Evolutionary conservation across 306 rosid species (phyloP).

Genomic region (Hippophae rhamnoides): DNA sequence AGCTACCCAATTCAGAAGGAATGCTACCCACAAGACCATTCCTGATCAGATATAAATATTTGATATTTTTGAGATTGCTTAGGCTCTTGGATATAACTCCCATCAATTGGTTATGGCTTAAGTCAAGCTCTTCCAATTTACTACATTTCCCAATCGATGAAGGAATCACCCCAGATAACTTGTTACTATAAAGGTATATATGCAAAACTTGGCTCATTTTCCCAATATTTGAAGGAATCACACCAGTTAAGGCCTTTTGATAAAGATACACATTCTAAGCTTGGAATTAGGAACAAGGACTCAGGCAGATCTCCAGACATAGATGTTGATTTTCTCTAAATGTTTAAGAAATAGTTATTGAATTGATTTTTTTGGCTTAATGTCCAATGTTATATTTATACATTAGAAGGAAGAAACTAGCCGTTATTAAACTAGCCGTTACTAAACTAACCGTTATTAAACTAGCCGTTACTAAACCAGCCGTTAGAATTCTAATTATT

Average conservation of each 20-base stretch:
- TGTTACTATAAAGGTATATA: slow-evolving; percentile 30
- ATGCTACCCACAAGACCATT: slow-evolving; percentile 53
- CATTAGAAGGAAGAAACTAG: no score
- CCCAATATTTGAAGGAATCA: slow-evolving; percentile 51
- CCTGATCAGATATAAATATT: slow-evolving; percentile 10
- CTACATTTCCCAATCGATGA: slow-evolving; percentile 56
- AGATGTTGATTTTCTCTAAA: no score
- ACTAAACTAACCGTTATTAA: no score
- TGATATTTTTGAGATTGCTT: slow-evolving; percentile 35
- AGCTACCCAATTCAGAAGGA: slow-evolving; percentile 36
- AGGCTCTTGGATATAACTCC: slow-evolving; percentile 51
- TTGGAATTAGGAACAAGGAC: slow-evolving; percentile 35
- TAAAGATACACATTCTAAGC: slow-evolving; percentile 24
- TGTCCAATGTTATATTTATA: no score
- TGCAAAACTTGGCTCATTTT: slow-evolving; percentile 25
- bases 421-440: no score
- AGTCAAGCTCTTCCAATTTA: slow-evolving; percentile 26
- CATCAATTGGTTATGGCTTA: slow-evolving; percentile 30
- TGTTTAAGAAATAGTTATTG: no score
- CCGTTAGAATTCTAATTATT: no score
- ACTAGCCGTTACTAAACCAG: no score
- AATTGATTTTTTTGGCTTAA: no score
- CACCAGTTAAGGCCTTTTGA: slow-evolving; percentile 35
- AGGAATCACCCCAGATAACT: slow-evolving; percentile 48
- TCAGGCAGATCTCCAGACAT: slow-evolving; percentile 43